phyloP scores from a whole-genome alignment of 148 eudicot genomes.

The Polygonum maritimum region DNA sequence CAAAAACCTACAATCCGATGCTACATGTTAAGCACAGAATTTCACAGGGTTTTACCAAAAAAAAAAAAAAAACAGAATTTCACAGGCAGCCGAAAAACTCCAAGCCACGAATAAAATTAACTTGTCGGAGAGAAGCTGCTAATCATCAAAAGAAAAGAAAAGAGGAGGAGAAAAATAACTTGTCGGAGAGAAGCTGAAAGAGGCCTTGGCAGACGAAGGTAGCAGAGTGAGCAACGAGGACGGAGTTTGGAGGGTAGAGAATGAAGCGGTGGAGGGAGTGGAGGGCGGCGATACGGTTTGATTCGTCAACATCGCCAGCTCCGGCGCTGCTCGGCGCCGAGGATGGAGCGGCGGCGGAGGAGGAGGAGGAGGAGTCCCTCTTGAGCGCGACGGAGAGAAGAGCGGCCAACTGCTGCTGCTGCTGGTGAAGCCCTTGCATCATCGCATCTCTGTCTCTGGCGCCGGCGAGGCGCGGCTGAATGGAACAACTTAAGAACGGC shows the following conservation, averaged over 20 bases:
- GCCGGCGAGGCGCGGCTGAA: conserved; percentile 7
- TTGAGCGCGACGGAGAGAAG: conserved; percentile 47
- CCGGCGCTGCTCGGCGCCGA: conserved; percentile 8
- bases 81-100: neutral
- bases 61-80: too few species aligned
- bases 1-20: neutral
- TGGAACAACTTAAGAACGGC: neutral
- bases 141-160: neutral
- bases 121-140: neutral
- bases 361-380: conserved; percentile 22
- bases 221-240: conserved; percentile 75
- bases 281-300: conserved; percentile 54
- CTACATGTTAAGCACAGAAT: neutral
- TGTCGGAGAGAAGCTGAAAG: conserved; percentile 72
- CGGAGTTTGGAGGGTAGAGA: conserved; percentile 65
- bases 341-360: conserved; percentile 15
- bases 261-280: conserved; percentile 66
- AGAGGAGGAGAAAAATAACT: conserved; percentile 22
- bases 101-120: neutral
- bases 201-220: conserved; percentile 72
- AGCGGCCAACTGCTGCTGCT: conserved; percentile 58
- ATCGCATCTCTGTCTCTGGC: conserved; percentile 13
- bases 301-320: conserved; percentile 34
- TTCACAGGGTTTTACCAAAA: too few species aligned
- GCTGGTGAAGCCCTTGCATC: conserved; percentile 87